Evolutionary conservation across 805 yeast species (phyloP), one percentile per base, ranked within the genome.

Genomic region (Candida jianshihensis): DNA sequence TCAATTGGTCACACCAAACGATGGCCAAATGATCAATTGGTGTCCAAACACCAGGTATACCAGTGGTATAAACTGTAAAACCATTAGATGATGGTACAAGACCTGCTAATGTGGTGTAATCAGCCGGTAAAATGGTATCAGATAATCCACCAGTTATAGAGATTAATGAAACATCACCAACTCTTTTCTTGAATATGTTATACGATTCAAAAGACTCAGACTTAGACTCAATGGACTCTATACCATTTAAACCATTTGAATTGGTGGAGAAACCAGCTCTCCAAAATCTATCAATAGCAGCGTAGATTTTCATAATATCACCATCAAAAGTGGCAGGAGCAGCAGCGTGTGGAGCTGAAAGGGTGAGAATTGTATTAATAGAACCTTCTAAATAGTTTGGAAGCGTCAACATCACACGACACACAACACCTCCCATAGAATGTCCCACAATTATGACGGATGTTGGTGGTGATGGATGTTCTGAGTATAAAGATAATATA

Each of bases 351-450:
- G 98, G 98, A 0, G 97, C 76, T 0, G 96, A 81, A 26, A 90
- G 62, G 0, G 97, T 89, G 17, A 89, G 46, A 13, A 90, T 81
- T 0, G 96, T 81, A 51, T 85, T 88, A 16, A 92, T 77, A 1
- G 96, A 81, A 17, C 70, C 73, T 4, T 71, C 71, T 1, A 66
- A 49, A 54, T 86, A 89, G 51, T 87, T 89, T 1, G 87, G 82
- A 36, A 90, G 60, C 0, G 94, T 78, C 6, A 86, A 69, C 75
- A 89, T 75, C 0, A 86, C 79, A 40, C 97, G 68, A 4, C 96
- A 83, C 1, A 92, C 97, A 14, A 90, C 74, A 3, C 98, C 98
- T 29, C 98, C 98, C 98, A 90, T 90, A 1, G 97, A 90, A 61
- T 90, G 98, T 3, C 87, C 96, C 1, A 90, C 46, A 0, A 90